Evolutionary conservation across 768 basidiomycete genomes (phyloP).

Genomic region (Trametes cingulata): DNA sequence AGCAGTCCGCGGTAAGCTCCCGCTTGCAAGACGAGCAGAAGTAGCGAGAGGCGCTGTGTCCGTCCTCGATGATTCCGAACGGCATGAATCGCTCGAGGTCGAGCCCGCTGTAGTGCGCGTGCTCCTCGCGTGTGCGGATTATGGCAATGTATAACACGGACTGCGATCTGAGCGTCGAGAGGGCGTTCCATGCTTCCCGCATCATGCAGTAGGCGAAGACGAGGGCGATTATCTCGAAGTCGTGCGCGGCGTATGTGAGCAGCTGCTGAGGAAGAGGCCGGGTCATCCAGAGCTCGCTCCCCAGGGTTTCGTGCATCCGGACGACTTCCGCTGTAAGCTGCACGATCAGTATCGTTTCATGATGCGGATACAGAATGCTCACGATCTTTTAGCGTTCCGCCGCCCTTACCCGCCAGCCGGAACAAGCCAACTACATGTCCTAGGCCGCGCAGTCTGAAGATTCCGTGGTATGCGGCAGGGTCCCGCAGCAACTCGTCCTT

Average conservation of each 20-base stretch:
- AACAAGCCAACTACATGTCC: neutral
- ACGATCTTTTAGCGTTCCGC: constrained; percentile 4
- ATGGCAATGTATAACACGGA: constrained; percentile 26
- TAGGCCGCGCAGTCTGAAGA: constrained; percentile 1
- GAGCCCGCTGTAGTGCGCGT: constrained; percentile 7
- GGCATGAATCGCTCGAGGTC: constrained; percentile 22
- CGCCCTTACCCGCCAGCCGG: neutral
- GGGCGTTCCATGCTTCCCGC: constrained; percentile 8
- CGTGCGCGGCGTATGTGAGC: constrained; percentile 44
- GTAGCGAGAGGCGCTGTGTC: neutral
- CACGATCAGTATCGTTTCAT: neutral
- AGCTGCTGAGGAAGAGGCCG: constrained; percentile 40
- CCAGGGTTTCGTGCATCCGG: constrained; percentile 37
- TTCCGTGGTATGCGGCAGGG: constrained; percentile 1
- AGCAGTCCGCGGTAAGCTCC: constrained; percentile 10
- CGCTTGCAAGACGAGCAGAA: constrained; percentile 18
- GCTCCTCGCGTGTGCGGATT: constrained; percentile 15
- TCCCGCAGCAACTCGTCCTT: neutral
- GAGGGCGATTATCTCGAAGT: constrained; percentile 40
- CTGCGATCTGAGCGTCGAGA: constrained; percentile 10
- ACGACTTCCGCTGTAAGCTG: constrained; percentile 35
- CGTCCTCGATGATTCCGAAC: constrained; percentile 20
- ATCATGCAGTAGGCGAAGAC: constrained; percentile 40
- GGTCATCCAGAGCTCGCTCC: constrained; percentile 34
- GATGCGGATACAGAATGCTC: neutral